These are phyloP conservation scores for Corymbia maculata DNA, from an alignment of 345 rosid species.

Conservation along the genomic window DNA sequence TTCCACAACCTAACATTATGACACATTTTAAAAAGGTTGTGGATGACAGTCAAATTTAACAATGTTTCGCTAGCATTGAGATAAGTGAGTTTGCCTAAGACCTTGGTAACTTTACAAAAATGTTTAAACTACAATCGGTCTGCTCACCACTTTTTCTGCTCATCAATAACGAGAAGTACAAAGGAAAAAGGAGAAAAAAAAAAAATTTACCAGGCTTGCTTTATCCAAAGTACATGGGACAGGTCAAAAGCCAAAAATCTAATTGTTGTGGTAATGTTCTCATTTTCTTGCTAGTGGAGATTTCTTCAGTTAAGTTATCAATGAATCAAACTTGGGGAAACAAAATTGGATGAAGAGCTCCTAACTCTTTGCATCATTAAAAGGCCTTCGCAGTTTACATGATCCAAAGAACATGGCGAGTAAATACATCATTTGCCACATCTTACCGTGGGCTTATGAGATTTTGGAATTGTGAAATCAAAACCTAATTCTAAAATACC, in stretches of 20 bases:
- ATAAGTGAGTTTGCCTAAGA: not conserved
- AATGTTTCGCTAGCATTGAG: not conserved
- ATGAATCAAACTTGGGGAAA: not conserved
- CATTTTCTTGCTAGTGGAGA: not conserved
- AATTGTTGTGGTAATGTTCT: not conserved
- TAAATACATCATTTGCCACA: not conserved
- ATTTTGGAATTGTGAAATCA: not conserved
- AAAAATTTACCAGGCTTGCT: not conserved
- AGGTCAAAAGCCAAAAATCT: not conserved
- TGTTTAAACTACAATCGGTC: accelerated
- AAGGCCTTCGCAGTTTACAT: not conserved
- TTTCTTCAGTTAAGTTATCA: not conserved
- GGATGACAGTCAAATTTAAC: accelerated
- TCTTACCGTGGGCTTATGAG: not conserved
- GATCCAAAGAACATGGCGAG: not conserved
- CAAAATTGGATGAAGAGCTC: not conserved
- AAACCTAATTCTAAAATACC: not conserved
- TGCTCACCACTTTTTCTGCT: not conserved
- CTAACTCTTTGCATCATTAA: not conserved
- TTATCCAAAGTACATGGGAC: not conserved
- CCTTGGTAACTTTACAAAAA: not conserved
- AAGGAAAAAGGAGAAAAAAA: too few species aligned
- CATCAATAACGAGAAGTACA: not conserved
- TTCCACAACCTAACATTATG: not conserved
- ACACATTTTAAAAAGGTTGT: not conserved